Base-by-base conservation (phyloP, 2,329 filamentous ascomycete species). In the Hypoxylon sp. region DNA sequence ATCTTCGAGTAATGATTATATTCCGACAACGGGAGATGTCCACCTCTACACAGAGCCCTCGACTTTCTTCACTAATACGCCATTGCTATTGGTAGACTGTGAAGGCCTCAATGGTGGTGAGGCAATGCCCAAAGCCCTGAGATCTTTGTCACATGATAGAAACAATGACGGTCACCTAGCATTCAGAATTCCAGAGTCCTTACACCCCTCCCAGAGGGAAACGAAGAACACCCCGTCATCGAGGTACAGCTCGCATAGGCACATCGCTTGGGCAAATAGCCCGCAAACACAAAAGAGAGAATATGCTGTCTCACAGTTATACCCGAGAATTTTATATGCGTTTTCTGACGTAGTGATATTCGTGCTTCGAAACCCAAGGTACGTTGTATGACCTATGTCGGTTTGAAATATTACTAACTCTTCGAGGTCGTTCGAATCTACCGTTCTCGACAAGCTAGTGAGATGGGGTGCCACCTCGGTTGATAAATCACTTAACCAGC, bases 401-500 rank as follows among this genome's bases (percentile, higher is more conserved):
- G 13, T 15, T 19, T 21, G 39, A 39, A 48, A 6, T 35, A 15
- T 13, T n/a, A n/a, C 51, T 62, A 3, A 62, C 21, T 3, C 31
- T 29, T 35, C 6, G 37, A 55, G 51, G 32, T 62, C 52, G 24
- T 77, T 84, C 44, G 82, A 84, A 55, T 76, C 74, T 15, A 74
- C 73, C 6, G 80, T 81, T 15, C 75, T 84, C 15, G 74, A 78
- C 50, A 77, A 75, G 65, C 76, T 87, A 1, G 69, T 87, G 4
- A 77, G 80, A 32, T 88, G 85, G 85, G 85, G 84, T 17, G 79
- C 80, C 2, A 80, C 83, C 8, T 82, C 83, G 0, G 75, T 87
- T 8, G 85, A 87, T 65, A 85, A 81, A 65, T 85, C 85, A 0
- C 79, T 83, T 50, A 87, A 87, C 64, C 86, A 88, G 67, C 85